A percentile compares a stretch with the other conserved stretches of the same genome.
Evolutionary conservation across 2,329 filamentous ascomycete genomes (phyloP).

Genomic region (Trichoderma koningiopsis): DNA sequence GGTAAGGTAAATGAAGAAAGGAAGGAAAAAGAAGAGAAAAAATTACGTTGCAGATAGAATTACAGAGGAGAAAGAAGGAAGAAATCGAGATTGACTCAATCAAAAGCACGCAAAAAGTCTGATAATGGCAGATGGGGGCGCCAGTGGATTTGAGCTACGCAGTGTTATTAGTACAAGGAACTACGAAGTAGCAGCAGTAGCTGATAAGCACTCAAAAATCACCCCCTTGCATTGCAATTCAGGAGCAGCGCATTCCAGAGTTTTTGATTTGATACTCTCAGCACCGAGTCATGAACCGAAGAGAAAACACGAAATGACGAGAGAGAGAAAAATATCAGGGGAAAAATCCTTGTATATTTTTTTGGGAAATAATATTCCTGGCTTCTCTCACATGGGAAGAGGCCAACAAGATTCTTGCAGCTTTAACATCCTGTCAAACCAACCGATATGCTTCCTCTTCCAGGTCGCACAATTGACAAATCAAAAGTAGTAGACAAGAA

Average conservation of each 20-base stretch:
- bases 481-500: background rate
- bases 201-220: conserved; percentile 16
- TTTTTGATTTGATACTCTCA: background rate
- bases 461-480: background rate
- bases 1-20: background rate
- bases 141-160: conserved; percentile 12
- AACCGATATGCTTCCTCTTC: background rate
- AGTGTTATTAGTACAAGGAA: conserved; percentile 18
- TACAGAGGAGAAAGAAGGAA: background rate
- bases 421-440: background rate
- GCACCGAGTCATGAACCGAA: background rate
- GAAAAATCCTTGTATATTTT: background rate
- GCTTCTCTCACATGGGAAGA: background rate
- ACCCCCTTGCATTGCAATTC: background rate
- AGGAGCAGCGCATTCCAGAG: background rate
- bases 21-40: background rate
- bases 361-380: background rate
- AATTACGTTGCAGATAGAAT: background rate
- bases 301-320: background rate
- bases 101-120: conserved; percentile 17
- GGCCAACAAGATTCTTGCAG: background rate
- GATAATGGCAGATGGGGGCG: conserved; percentile 22
- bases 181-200: background rate
- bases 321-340: background rate
- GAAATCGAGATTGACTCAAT: background rate